These are phyloP conservation scores for Lactarius vividus DNA, from an alignment of 768 basidiomycete species.

Conservation along the genomic window DNA sequence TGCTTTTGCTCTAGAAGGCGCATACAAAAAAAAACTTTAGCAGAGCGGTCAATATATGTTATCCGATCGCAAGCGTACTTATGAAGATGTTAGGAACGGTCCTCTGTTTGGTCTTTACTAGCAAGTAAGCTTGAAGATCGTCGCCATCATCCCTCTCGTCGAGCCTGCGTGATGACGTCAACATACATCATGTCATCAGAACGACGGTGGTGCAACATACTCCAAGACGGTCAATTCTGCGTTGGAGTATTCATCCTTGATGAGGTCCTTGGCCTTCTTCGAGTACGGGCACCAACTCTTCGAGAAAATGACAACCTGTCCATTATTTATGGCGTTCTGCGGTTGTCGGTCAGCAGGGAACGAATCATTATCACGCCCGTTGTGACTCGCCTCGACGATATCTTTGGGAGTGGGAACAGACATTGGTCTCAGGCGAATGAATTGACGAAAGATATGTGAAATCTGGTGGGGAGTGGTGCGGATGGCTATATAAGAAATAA, in stretches of 20 bases:
- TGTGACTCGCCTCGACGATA: conserved; percentile 18
- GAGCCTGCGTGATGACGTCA: conserved; percentile 41
- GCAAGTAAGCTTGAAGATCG: conserved; percentile 65
- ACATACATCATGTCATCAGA: background rate
- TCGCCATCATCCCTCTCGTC: conserved; percentile 54
- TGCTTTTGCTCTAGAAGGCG: conserved; percentile 45
- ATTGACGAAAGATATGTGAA: background rate
- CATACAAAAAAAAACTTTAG: background rate
- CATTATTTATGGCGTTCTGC: conserved; percentile 35
- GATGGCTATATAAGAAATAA: conserved; percentile 1
- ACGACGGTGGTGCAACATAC: conserved; percentile 28
- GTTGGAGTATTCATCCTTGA: conserved; percentile 33
- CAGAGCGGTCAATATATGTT: background rate
- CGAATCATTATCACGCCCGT: background rate
- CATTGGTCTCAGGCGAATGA: conserved; percentile 5
- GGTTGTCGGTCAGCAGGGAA: background rate
- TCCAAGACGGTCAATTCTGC: conserved; percentile 34
- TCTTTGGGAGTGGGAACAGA: conserved; percentile 11
- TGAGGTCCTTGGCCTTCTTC: conserved; percentile 38
- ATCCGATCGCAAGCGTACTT: conserved; percentile 39
- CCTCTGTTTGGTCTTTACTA: conserved; percentile 59
- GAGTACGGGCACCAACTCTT: conserved; percentile 44
- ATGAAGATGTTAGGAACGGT: conserved; percentile 80
- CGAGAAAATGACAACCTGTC: conserved; percentile 40
- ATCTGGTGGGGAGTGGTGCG: background rate